Conservation (phyloP, 2,329 filamentous ascomycete species). For the Neofusicoccum ribis region DNA sequence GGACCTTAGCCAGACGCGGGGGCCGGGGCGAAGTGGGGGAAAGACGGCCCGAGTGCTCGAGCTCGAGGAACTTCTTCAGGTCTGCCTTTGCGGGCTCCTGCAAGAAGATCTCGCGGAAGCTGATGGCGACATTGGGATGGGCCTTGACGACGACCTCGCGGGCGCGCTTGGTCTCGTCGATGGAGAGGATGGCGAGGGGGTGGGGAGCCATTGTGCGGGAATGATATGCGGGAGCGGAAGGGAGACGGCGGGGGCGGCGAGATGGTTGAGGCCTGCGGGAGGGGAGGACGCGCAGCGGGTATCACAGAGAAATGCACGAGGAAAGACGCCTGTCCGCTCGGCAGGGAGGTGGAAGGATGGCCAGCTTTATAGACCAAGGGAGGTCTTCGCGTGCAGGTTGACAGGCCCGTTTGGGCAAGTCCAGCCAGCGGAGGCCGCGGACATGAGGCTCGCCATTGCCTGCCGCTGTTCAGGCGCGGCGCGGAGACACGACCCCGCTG, state of each 20-base stretch:
- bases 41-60: slow-evolving; percentile 46
- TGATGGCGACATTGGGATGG: slow-evolving; percentile 38
- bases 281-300: neutral
- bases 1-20: slow-evolving; percentile 52
- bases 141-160: slow-evolving; percentile 50
- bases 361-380: neutral
- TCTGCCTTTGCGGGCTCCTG: slow-evolving; percentile 52
- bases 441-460: neutral
- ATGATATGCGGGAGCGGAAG: neutral
- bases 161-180: slow-evolving; percentile 56
- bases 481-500: neutral
- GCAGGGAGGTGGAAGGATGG: neutral
- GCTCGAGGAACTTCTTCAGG: slow-evolving; percentile 49
- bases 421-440: slow-evolving; percentile 10
- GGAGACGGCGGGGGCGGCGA: neutral
- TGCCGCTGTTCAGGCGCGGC: neutral
- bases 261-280: neutral
- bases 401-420: neutral
- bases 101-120: slow-evolving; percentile 54
- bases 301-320: slow-evolving; percentile 1
- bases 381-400: neutral
- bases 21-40: slow-evolving; percentile 46
- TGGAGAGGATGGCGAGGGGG: slow-evolving; percentile 57
- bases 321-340: no score
- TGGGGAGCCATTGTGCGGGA: slow-evolving; percentile 41